Evolutionary conservation across 106 monocot genomes (phyloP).

Genomic region (Dioscorea dumetorum): DNA sequence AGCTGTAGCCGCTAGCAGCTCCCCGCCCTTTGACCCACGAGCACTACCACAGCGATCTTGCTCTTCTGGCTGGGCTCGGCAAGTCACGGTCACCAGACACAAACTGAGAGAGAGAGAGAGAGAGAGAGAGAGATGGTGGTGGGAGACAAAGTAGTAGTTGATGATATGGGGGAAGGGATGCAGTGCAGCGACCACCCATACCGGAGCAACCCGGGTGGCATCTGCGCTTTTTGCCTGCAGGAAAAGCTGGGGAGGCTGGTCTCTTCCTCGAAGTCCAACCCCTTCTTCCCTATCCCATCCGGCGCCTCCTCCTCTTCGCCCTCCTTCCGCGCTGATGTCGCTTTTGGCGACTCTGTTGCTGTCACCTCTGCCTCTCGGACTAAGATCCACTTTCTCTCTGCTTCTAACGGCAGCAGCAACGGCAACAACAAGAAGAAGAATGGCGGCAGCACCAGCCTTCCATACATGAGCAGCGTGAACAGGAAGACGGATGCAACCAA

Average conservation of each 20-base stretch:
- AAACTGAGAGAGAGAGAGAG: not conserved
- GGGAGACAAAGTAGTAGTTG: conserved; percentile 10
- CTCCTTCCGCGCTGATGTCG: conserved; percentile 12
- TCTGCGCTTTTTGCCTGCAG: conserved; percentile 76
- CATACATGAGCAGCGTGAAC: not conserved
- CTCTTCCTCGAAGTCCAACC: conserved; percentile 42
- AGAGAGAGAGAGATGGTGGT: conserved; percentile 3
- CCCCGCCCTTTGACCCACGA: not conserved
- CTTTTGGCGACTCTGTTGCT: too few relatives aligned
- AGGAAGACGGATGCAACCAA: not conserved
- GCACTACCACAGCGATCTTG: not conserved
- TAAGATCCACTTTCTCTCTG: not conserved
- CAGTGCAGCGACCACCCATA: conserved; percentile 67
- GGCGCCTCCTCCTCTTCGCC: conserved; percentile 6
- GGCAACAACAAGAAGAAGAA: too few relatives aligned
- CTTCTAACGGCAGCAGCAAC: not conserved
- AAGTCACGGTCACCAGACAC: too few relatives aligned
- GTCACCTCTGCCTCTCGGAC: not conserved
- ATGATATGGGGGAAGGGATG: conserved; percentile 30
- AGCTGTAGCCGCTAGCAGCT: not conserved
- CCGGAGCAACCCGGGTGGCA: conserved; percentile 48
- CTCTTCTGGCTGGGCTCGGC: not conserved
- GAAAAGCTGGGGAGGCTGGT: conserved; percentile 80
- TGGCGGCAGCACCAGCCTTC: not conserved
- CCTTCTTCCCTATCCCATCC: conserved; percentile 19